Evolutionary conservation across 2,329 filamentous ascomycete genomes (phyloP).

Genomic region (Hypoxylon sp.): DNA sequence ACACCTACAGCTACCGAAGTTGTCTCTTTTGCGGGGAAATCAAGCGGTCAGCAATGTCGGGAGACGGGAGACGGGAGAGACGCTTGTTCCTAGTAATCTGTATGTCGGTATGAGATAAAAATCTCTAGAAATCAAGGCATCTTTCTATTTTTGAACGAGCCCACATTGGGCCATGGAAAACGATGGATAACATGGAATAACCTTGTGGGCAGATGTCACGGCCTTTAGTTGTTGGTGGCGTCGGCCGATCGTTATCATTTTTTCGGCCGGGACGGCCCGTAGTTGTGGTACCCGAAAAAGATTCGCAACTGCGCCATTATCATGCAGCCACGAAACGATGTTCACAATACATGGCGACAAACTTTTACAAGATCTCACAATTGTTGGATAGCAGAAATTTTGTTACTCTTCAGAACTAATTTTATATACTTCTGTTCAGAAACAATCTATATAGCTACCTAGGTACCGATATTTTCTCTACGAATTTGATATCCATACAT

Average conservation of each 20-base stretch:
- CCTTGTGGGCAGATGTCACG: conserved; percentile 2
- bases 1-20: conserved; percentile 4
- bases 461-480: background rate
- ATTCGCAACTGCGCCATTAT: conserved; percentile 7
- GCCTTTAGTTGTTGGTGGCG: conserved; percentile 1
- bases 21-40: conserved; percentile 26
- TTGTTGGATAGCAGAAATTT: background rate
- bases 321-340: conserved; percentile 7
- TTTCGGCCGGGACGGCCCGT: conserved; percentile 22
- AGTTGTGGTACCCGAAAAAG: conserved; percentile 3
- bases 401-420: background rate
- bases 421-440: background rate
- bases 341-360: background rate
- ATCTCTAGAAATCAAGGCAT: background rate
- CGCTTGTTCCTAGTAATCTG: background rate
- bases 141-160: background rate
- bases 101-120: conserved; percentile 7
- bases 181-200: background rate
- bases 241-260: conserved; percentile 7
- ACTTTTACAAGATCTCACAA: background rate
- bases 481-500: conserved; percentile 2
- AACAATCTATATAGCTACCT: background rate
- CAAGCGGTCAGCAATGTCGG: conserved; percentile 24
- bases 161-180: background rate
- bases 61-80: conserved; percentile 8